Base-by-base conservation (phyloP, 257 asterid genomes). In the Anisodus acutangulus region DNA sequence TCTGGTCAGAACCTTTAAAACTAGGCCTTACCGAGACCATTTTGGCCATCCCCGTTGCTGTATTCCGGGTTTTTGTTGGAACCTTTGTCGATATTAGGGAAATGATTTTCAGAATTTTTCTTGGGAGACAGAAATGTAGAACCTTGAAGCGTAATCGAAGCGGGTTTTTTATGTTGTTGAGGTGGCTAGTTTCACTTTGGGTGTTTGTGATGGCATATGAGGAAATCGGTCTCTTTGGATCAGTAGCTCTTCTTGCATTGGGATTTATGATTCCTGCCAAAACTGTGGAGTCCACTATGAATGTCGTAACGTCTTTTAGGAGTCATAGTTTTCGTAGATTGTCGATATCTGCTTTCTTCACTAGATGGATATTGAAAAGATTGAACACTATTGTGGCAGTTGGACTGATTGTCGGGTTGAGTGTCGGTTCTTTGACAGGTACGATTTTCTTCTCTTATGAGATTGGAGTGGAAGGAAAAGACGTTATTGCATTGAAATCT, bases 131-230 rank as follows among this genome's bases (percentile, higher is more conserved):
- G 72, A 91, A 90, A 84, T 62, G 15, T 68, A 45, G 35, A 0
- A 31, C 81, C 26, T 4, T 84, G 83, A 90, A 91, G 89, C 88
- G 67, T 82, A 90, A 66, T 12, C 90, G 92, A 86, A 92, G 35
- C 94, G 69, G 94, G 22, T 95, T 93, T 60, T 90, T 88, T 47
- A 92, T 89, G 84, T 82, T 97, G 72, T 82, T 95, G 64, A 89
- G 95, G 72, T 94, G 98, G 98, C 92, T 97, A 8, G 94, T 95
- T 10, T 93, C 98, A 0, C 93, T 97, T 83, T 93, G 97, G 95
- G 86, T 93, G 83, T 93, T 95, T 85, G 95, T 97, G 59, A 89
- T 91, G 89, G 95, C 90, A n/a, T 93, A 95, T 81, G 99, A 97
- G 87, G 87, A 86, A 39, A 82, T 97, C 81, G 99, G 99, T 11